phyloP scores from a whole-genome alignment of 768 basidiomycete species.

The Lactarius psammicola region DNA sequence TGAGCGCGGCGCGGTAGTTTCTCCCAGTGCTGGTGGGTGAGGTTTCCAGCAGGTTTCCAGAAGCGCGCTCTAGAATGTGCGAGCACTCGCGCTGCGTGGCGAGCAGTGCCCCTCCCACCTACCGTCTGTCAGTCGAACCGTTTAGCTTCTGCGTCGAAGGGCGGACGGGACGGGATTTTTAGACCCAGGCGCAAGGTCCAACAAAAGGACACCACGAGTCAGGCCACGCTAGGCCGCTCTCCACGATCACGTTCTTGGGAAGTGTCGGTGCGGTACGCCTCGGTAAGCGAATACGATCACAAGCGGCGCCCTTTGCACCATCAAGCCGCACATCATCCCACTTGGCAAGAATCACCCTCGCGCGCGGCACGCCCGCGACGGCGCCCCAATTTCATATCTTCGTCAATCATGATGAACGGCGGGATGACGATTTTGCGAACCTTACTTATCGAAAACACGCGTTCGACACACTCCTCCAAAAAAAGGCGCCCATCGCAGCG shows the following conservation, averaged over 20 bases:
- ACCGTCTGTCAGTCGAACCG: not conserved
- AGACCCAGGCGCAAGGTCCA: conserved; percentile 27
- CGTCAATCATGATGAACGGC: not conserved
- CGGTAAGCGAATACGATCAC: not conserved
- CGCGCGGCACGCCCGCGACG: not conserved
- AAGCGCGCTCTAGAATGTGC: conserved; percentile 16
- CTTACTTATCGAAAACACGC: not conserved
- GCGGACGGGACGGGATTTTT: conserved; percentile 16
- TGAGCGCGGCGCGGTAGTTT: conserved; percentile 27
- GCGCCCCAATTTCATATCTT: not conserved
- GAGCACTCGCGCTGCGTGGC: conserved; percentile 26
- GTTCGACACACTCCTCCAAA: not conserved
- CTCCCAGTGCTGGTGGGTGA: conserved; percentile 9
- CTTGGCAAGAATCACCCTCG: not conserved
- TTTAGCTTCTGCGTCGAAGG: not conserved
- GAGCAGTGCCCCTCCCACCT: conserved; percentile 25
- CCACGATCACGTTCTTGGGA: conserved; percentile 1
- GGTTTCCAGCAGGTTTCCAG: conserved; percentile 24
- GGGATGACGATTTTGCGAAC: not conserved
- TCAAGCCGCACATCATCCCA: not conserved
- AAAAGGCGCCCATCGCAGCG: not conserved
- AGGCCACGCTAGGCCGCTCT: conserved; percentile 7
- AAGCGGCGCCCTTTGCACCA: not conserved
- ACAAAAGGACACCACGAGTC: conserved; percentile 29
- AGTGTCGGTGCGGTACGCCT: not conserved